Base-by-base conservation (phyloP, 1,284 basidiomycete genomes). In the Irpex rosettiformis region DNA sequence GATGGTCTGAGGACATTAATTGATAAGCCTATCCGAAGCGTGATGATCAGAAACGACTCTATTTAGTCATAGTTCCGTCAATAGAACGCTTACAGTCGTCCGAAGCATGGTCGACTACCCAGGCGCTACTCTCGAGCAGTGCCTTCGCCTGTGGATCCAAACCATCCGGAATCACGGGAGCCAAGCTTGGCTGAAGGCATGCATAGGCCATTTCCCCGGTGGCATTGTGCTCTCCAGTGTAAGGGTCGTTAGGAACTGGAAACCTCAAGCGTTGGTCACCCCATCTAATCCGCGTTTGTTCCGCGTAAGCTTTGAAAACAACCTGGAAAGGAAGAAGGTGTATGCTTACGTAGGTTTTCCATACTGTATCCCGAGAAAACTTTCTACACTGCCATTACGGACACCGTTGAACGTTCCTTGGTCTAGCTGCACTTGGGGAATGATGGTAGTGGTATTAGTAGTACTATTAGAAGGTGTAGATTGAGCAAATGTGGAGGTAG, bases 131-230 rank as follows among this genome's bases (percentile, higher is more conserved):
- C 16, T 8, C 33, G 2, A 37, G 33, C 4, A 37, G 11, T 37
- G 33, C 16, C 33, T 37, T 37, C 33, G 33, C 33, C 33, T 37
- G 33, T 11, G 33, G 33, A 16, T 37, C 33, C 33, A 37, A 37
- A 16, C 16, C 16, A 57, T 4, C 70, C 60, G 8, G 75, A 57
- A 56, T 75, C n/a, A 47, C 10, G 18, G 33, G 48, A 2, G 7
- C 58, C 16, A 75, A 55, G 0, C 67, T 64, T 61, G 82, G 81
- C 57, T 84, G 83, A 13, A 78, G 76, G 59, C 83, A 85, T 1
- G 77, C 67, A 5, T 73, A 67, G 0, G 81, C 82, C 60, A 73
- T 82, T 0, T 65, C n/a, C n/a, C 30, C 58, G 0, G 72, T 76
- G 0, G 79, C 81, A 21, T 69, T 64, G 52, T 77, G 64, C 0